Percentiles rank a stretch among this genome's conserved stretches.
These are phyloP conservation scores for Bipolaris zeicola DNA, from an alignment of 2,329 filamentous ascomycete genomes.

Conservation along the genomic window DNA sequence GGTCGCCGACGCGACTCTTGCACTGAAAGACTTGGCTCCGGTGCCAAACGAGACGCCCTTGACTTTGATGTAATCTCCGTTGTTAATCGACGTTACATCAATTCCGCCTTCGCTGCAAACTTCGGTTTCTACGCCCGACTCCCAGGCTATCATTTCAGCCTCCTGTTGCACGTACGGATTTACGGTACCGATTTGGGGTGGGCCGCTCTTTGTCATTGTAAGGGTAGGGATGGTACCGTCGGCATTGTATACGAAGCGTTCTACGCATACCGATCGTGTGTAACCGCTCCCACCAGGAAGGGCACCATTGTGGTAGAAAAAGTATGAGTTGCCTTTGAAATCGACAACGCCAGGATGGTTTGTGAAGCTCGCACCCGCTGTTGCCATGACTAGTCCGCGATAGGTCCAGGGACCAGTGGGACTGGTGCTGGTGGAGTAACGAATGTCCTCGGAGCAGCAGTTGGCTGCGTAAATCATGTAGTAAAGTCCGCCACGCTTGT, in stretches of 20 bases:
- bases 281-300: slow-evolving; percentile 25
- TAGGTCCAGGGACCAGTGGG: slow-evolving; percentile 26
- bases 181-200: slow-evolving; percentile 22
- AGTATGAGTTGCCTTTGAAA: slow-evolving; percentile 21
- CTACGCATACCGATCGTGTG: slow-evolving; percentile 20
- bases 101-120: slow-evolving; percentile 23
- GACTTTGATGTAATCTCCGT: slow-evolving; percentile 24
- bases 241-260: slow-evolving; percentile 21
- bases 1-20: slow-evolving; percentile 13
- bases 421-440: slow-evolving; percentile 23
- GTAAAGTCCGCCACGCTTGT: slow-evolving; percentile 19
- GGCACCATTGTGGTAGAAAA: slow-evolving; percentile 28
- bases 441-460: slow-evolving; percentile 26
- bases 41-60: slow-evolving; percentile 22
- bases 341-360: slow-evolving; percentile 24
- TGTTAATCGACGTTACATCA: slow-evolving; percentile 18
- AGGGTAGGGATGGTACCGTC: slow-evolving; percentile 26
- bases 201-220: slow-evolving; percentile 18
- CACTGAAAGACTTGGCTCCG: slow-evolving; percentile 20
- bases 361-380: slow-evolving; percentile 21
- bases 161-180: slow-evolving; percentile 20
- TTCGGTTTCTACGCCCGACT: slow-evolving; percentile 19
- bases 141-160: slow-evolving; percentile 21
- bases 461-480: slow-evolving; percentile 26
- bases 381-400: slow-evolving; percentile 23